These are phyloP conservation scores for Pulveroboletus sp. DNA, from an alignment of 768 basidiomycete species.

Conservation along the genomic window DNA sequence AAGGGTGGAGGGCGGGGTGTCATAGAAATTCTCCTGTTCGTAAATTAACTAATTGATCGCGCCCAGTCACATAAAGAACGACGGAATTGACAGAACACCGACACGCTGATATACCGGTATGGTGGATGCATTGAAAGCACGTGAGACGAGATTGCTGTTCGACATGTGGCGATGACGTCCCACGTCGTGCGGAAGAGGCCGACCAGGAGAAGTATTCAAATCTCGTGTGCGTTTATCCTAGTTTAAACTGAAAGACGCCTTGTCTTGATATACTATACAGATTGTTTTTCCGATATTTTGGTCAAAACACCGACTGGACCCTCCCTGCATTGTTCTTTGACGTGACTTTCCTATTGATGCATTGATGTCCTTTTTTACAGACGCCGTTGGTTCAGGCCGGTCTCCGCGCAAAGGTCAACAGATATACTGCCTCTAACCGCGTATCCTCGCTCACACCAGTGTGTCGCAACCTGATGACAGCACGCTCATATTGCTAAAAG, in stretches of 20 bases:
- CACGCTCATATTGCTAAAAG: constrained; percentile 6
- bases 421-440: constrained; percentile 76
- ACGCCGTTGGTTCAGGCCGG: constrained; percentile 47
- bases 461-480: constrained; percentile 18
- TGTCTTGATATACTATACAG: constrained; percentile 34
- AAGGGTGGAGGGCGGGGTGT: constrained; percentile 63
- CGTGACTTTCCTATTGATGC: constrained; percentile 39
- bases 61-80: not conserved
- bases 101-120: constrained; percentile 28
- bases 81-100: constrained; percentile 1
- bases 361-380: not conserved
- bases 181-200: constrained; percentile 67
- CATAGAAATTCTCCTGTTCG: constrained; percentile 74
- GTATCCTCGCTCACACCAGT: constrained; percentile 87
- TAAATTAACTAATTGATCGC: constrained; percentile 62
- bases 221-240: constrained; percentile 59
- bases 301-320: constrained; percentile 81
- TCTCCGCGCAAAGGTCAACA: constrained; percentile 52
- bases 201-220: constrained; percentile 74
- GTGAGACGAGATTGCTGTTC: constrained; percentile 85
- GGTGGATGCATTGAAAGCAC: constrained; percentile 66
- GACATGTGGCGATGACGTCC: constrained; percentile 76
- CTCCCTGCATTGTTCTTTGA: constrained; percentile 83
- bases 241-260: not conserved
- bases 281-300: constrained; percentile 74